A percentile compares a stretch with the other conserved stretches of the same genome.
Conservation (phyloP, 1,284 basidiomycete genomes). For the Puccinia horiana region DNA sequence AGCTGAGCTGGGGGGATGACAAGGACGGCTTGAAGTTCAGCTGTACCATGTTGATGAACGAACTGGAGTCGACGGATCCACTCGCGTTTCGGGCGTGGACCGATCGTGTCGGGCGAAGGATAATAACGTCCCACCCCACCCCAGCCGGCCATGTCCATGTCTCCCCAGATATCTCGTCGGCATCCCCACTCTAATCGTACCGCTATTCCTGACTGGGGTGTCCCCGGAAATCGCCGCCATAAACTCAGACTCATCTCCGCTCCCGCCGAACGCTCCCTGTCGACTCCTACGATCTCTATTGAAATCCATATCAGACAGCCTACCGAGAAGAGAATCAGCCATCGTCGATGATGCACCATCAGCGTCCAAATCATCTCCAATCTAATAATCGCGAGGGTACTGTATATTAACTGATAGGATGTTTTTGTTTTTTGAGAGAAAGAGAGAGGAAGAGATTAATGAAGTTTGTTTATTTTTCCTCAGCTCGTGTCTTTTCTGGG, state of each 20-base stretch:
- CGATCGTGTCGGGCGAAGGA: constrained; percentile 17
- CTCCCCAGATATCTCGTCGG: background rate
- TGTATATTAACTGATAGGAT: too few relatives aligned
- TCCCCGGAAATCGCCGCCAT: background rate
- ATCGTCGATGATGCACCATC: too few relatives aligned
- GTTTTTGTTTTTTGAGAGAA: too few relatives aligned
- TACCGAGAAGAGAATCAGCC: too few relatives aligned
- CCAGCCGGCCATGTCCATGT: background rate
- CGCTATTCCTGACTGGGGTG: background rate
- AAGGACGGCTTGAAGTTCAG: background rate
- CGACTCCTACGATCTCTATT: background rate
- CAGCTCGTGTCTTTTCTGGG: too few relatives aligned
- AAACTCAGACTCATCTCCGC: background rate
- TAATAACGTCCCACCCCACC: background rate
- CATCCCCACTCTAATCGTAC: background rate
- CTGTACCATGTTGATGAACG: background rate
- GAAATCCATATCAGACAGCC: too few relatives aligned
- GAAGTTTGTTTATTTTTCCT: too few relatives aligned
- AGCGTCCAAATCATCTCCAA: too few relatives aligned
- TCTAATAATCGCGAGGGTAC: too few relatives aligned
- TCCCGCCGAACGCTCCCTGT: background rate
- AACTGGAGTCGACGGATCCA: constrained; percentile 31
- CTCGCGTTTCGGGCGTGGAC: constrained; percentile 19
- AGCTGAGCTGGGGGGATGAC: constrained; percentile 12
- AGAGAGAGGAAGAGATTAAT: too few relatives aligned